Evolutionary conservation across 148 eudicot species (phyloP), one percentile per base, ranked within the genome.

Genomic region (Arctostaphylos glauca): DNA sequence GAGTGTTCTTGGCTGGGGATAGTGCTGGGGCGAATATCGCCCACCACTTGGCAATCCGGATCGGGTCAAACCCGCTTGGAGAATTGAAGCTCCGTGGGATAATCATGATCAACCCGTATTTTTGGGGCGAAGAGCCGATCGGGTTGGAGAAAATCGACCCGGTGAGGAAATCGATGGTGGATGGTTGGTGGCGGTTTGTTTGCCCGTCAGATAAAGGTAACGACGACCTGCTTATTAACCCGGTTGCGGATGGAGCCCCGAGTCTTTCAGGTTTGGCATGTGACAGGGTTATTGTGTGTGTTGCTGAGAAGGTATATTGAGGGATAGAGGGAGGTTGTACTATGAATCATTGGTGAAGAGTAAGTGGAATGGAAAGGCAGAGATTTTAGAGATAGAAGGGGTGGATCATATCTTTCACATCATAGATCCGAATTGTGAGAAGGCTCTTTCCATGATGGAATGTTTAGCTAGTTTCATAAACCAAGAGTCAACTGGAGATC

Each of bases 371-470:
- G 90, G 84, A 2, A 68, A 66, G 14, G 90, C 50, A 1, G 85
- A 89, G 88, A 55, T 80, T 31, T 21, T 64, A 73, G 86, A 80
- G 48, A 67, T 84, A 19, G 14, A 84, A 75, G 90, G 86, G 7
- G 80, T 86, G 76, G 88, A 88, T 43, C 91, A 89, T 80, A 90
- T 87, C 13, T 89, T 89, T 54, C 87, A 87, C 49, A 80, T 89
- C n/a, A 86, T 89, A 68, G 80, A 88, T 41, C 85, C 85, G 31
- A 47, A 12, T 62, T 74, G 87, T 86, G 84, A 81, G 1, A 79
- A 88, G 79, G 86, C 89, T 41, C 6, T 84, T 8, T 76, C 84
- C 44, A 66, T 88, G 86, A 79, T 83, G 18, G 79, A 46, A 7
- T 48, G 78, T 13, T 8, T 89, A 50, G 85, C 74, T 49, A 81